A percentile compares a stretch with the other conserved stretches of the same genome.
Conservation (phyloP, 2,329 filamentous ascomycete genomes). For the Stemphylium beticola region DNA sequence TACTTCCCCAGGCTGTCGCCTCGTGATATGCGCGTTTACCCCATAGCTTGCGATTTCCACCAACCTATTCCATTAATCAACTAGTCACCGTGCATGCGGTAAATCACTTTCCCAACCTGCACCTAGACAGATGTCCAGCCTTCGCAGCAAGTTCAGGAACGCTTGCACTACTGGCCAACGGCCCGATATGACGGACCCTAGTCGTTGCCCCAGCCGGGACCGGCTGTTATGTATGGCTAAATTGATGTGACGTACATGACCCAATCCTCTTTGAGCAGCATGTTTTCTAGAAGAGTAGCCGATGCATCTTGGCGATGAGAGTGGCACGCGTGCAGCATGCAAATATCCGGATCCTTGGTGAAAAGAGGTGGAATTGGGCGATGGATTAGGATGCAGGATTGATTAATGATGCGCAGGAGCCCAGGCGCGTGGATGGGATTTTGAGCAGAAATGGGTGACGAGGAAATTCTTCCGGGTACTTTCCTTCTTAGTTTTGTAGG, state of each 20-base stretch:
- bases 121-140: conserved; percentile 1
- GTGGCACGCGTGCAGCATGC: conserved; percentile 2
- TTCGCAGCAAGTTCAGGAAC: conserved; percentile 11
- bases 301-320: conserved; percentile 16
- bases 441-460: background rate
- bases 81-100: conserved; percentile 16
- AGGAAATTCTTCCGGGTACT: conserved; percentile 36
- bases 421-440: background rate
- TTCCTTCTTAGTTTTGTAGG: background rate
- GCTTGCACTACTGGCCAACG: conserved; percentile 18
- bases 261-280: conserved; percentile 14
- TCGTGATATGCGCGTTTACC: conserved; percentile 17
- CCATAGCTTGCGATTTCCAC: conserved; percentile 1
- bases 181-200: conserved; percentile 28
- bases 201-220: conserved; percentile 10
- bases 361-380: background rate
- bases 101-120: conserved; percentile 8
- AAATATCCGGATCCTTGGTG: conserved; percentile 6
- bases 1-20: conserved; percentile 3
- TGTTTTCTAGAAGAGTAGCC: conserved; percentile 24
- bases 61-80: conserved; percentile 27
- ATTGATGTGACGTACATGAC: conserved; percentile 16
- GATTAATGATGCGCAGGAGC: conserved; percentile 10
- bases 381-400: conserved; percentile 3
- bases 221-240: conserved; percentile 44